Base-by-base conservation (phyloP, 805 yeast genomes). In the Sugiyamaella marilandica region DNA sequence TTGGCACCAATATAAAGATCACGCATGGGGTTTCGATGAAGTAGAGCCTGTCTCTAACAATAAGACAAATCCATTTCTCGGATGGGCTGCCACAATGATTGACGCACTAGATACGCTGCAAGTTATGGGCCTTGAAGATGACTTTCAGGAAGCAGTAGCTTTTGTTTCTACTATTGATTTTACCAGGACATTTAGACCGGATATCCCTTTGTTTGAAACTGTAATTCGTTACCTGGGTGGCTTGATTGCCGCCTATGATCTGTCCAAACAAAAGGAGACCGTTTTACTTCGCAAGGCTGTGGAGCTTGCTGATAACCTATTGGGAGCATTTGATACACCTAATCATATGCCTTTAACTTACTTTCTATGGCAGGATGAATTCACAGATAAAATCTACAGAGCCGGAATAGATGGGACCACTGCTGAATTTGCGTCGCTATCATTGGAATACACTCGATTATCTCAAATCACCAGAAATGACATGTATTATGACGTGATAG, bases 241-340 rank as follows among this genome's bases (percentile, higher is more conserved):
- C 0, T 62, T 81, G 9, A 51, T 81, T 8, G 67, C 80, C 1
- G 81, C 79, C 0, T 80, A 76, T 56, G 83, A 81, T 44, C 60
- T 81, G 35, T 73, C 81, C 0, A 70, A 69, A 1, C 56, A 52
- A 8, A 56, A 57, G 26, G 64, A 70, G 32, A 53, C 64, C 34
- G 53, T 72, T 0, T 64, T 74, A 11, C 61, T 77, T 7, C 57
- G 56, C 1, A 70, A 74, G 54, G 79, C 82, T 1, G 66, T 65
- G 21, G 74, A 76, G 24, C 61, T 80, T 10, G 84, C 76, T 0
- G 76, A 77, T 47, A 68, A 79, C 50, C 63, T 80, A 31, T 58
- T 81, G 59, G 77, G 79, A 19, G 75, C 84, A 0, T 81, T 79
- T 59, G 85, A 81, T 56, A 80, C 85, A 0, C 83, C 83, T 13